Evolutionary conservation across 169 alveolate genomes (phyloP), one percentile per base, ranked within the genome.

Genomic region (Cryptosporidium canis): DNA sequence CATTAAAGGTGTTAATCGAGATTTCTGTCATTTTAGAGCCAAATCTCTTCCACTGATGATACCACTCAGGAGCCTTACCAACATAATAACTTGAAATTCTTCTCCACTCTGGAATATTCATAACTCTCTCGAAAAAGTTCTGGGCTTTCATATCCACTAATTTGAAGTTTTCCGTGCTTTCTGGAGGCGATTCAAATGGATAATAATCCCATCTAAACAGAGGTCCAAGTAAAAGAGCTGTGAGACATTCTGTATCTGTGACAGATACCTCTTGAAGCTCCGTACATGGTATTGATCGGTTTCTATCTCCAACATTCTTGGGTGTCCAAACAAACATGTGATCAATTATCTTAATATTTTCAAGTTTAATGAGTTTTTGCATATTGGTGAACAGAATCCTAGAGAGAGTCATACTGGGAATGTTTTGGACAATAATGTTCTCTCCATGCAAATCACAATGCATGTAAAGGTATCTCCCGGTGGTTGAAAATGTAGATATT

Each of bases 71-170:
- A 5, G 64, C 87, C 24, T 63, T 44, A 7, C 87, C 87, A 58
- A 77, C 44, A 61, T 53, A 77, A 27, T 77, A 77, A 43, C 72
- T 77, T 58, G 87, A 77, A 16, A 77, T 61, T 3, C 87, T n/a
- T 77, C 87, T 77, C 87, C 87, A 77, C 45, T 77, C 87, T 2
- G 87, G 87, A 24, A 77, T 77, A 24, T 77, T 61, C 44, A 39
- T 41, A n/a, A 77, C 24, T 33, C 4, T 43, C 0, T 58, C 72
- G 58, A 55, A 55, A 14, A 77, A 61, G 24, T 77, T 35, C 55
- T 35, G 3, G 7, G 87, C 12, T 41, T 77, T 77, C 27, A n/a
- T 77, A 63, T 41, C 21, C 55, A 77, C 44, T 14, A 43, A 12
- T 27, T 35, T 24, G 39, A 43, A 77, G 51, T 63, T 77, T 8